Conservation (phyloP, 305 asterid species). For the Fraxinus floribunda region DNA sequence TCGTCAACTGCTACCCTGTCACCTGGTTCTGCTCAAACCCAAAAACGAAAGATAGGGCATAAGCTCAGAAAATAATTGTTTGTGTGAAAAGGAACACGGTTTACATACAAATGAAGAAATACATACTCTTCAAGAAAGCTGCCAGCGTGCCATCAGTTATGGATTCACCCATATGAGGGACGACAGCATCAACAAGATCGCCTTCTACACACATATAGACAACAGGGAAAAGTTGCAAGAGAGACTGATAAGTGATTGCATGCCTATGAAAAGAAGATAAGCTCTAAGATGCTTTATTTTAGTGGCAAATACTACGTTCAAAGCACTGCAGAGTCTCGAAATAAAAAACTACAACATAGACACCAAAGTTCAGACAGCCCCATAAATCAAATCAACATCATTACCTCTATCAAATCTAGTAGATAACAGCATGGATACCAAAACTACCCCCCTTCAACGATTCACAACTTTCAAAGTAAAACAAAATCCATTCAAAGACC, state of each 20-base stretch:
- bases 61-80: constrained; percentile 10
- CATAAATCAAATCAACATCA: not conserved
- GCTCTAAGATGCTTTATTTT: not conserved
- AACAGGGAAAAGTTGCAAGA: constrained; percentile 4
- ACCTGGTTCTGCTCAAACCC: constrained; percentile 67
- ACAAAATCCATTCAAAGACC: not conserved
- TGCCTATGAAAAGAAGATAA: not conserved
- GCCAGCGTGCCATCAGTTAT: constrained; percentile 94
- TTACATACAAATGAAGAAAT: constrained; percentile 8
- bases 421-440: not conserved
- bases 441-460: not conserved
- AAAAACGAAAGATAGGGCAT: constrained; percentile 16
- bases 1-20: constrained; percentile 90
- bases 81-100: constrained; percentile 2
- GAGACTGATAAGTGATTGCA: not conserved
- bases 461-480: not conserved
- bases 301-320: not conserved
- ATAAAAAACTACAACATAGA: not conserved
- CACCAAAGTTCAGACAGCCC: not conserved
- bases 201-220: constrained; percentile 47
- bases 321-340: not conserved
- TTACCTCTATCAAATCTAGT: not conserved
- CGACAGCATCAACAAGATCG: constrained; percentile 84
- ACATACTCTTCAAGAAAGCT: constrained; percentile 84
- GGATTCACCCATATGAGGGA: constrained; percentile 98